A percentile compares a stretch with the other conserved stretches of the same genome.
Evolutionary conservation across 78 protist genomes (phyloP).

Genomic region (Dictyostelium intermedium): DNA sequence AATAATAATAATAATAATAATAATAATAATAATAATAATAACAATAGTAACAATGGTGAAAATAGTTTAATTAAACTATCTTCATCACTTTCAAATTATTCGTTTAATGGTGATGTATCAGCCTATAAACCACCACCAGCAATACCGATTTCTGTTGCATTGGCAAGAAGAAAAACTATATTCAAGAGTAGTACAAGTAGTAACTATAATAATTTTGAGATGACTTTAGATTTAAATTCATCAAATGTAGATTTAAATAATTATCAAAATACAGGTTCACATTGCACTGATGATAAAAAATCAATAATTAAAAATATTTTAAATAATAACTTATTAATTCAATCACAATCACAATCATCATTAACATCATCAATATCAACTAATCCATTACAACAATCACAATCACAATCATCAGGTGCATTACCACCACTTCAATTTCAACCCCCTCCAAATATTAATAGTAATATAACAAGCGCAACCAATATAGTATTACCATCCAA

Average conservation of each 20-base stretch:
- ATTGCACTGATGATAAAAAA: not conserved
- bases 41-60: no score
- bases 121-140: constrained; percentile 29
- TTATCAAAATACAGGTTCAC: constrained; percentile 33
- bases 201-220: not conserved
- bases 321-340: constrained; percentile 20
- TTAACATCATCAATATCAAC: not conserved
- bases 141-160: constrained; percentile 1
- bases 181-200: not conserved
- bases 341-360: not conserved
- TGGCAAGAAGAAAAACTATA: constrained; percentile 11
- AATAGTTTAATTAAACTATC: not conserved
- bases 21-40: no score
- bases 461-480: not conserved
- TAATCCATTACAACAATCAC: not conserved
- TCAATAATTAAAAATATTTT: constrained; percentile 16
- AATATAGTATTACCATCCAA: not conserved
- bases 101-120: not conserved
- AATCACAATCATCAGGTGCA: not conserved
- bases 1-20: no score
- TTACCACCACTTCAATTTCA: not conserved
- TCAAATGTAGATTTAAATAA: not conserved
- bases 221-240: not conserved
- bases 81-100: not conserved
- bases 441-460: not conserved